Base-by-base conservation (phyloP, 2,329 filamentous ascomycete species). In the Verticillium klebahnii region DNA sequence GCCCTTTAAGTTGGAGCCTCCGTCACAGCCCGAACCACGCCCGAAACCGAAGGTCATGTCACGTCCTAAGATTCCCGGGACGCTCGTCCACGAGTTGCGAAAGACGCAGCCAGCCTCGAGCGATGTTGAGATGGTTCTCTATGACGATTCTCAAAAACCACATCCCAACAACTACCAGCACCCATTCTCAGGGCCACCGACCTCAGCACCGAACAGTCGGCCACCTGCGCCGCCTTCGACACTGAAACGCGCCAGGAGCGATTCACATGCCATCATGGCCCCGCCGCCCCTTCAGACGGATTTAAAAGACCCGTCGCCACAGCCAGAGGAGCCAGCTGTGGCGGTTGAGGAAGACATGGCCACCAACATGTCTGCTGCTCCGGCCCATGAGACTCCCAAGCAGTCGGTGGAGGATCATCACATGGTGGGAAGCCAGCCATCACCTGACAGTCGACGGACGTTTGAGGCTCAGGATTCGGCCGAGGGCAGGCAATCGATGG, bases 81-180 rank as follows among this genome's bases (percentile, higher is more conserved):
- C 77, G 65, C 82, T 85, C 15, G 77, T 80, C 14, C 81, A 76
- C 57, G 71, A 74, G 59, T 70, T 78, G 57, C 74, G 72, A 64
- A 72, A 72, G 58, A 60, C 37, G 14, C 59, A 56, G n/a, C 25
- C 32, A n/a, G 56, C 56, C 15, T 62, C 64, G 17, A 62, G 60
- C 50, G 64, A 66, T 29, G 54, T 56, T 11, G 63, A 65, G 29
- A 56, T 56, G 54, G 54, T 56, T 4, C 54, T 34, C 8, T 25
- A 56, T 34, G 54, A n/a, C 9, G 45, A 25, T 12, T 25, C 45
- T 25, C 45, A 52, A 25, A n/a, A n/a, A 14, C n/a, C 19, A 23
- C 12, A 52, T 52, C n/a, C 45, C 17, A 52, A 19, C n/a, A 32
- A 34, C 31, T 15, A 36, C 34, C 34, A 36, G 9, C 9, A 36